Evolutionary conservation across 768 basidiomycete genomes (phyloP).

Genomic region (Leccinum broughii): DNA sequence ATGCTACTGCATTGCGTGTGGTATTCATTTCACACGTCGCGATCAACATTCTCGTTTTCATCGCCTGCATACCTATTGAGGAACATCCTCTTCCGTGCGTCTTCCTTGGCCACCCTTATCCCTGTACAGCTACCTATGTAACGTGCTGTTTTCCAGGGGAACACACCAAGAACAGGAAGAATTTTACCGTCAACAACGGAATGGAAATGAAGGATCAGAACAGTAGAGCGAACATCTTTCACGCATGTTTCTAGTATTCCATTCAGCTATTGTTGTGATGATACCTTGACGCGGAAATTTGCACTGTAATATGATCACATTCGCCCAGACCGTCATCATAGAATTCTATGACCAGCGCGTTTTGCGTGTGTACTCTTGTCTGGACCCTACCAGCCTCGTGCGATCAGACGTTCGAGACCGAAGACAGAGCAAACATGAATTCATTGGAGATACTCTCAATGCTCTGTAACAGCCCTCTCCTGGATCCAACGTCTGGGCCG

Average conservation of each 20-base stretch:
- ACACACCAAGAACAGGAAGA: conserved; percentile 63
- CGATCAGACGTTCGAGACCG: conserved; percentile 1
- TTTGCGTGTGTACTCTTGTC: conserved; percentile 1
- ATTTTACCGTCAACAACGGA: conserved; percentile 47
- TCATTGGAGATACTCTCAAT: conserved; percentile 8
- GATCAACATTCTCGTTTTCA: conserved; percentile 63
- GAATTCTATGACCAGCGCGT: conserved; percentile 24
- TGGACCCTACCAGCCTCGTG: not conserved
- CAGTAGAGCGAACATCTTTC: conserved; percentile 16
- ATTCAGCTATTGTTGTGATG: conserved; percentile 17
- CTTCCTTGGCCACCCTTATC: conserved; percentile 8
- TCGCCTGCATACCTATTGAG: conserved; percentile 73
- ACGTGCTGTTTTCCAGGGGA: conserved; percentile 42
- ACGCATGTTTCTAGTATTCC: conserved; percentile 11
- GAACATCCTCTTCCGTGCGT: conserved; percentile 60
- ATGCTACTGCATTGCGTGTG: conserved; percentile 74
- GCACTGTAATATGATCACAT: conserved; percentile 31
- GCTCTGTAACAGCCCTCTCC: conserved; percentile 46
- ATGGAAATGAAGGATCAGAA: conserved; percentile 16
- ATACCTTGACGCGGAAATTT: conserved; percentile 30
- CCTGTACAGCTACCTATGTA: conserved; percentile 20
- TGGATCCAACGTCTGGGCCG: conserved; percentile 80
- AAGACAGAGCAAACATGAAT: conserved; percentile 2
- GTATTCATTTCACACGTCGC: conserved; percentile 82
- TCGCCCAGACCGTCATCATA: conserved; percentile 16